Base-by-base conservation (phyloP, 805 yeast species). In the Candida wancherniae region DNA sequence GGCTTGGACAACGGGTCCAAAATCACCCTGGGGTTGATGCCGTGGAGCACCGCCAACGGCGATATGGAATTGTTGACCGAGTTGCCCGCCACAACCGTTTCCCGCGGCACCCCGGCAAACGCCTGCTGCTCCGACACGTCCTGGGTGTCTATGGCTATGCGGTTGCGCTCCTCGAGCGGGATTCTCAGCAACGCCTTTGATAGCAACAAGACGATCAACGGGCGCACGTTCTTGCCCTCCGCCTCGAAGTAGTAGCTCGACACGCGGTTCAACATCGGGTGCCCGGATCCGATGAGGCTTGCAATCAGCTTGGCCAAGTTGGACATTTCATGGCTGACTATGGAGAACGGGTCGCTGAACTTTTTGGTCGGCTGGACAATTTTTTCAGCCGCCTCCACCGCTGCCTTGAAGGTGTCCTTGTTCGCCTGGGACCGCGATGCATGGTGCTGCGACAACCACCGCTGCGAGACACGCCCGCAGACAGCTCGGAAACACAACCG, bases 241-340 rank as follows among this genome's bases (percentile, higher is more conserved):
- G 92, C 84, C 58, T 88, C 95, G 47, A 92, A 92, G 61, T 92
- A 92, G 62, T 92, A 92, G 20, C 86, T 76, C n/a, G 95, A 80
- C 4, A 90, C 95, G 44, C 94, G 71, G 59, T 90, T 88, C 39
- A 90, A 68, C 8, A 92, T 80, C 1, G 97, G 96, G 52, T 90
- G 96, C 2, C 96, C 95, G 0, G 94, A 80, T 1, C 97, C 97
- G 36, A 90, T 80, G 32, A 92, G 67, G 12, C 71, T 64, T 28
- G 95, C 94, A 40, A 90, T 92, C 52, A 87, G 86, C 50, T 75
- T 75, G 16, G 95, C 96, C 49, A 90, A 61, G 20, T 76, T 77
- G 14, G 87, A 78, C 98, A 90, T 90, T 51, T 90, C 98, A 45
- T 81, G 81, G 23, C 94, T 80, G 10, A 92, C 98, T 27, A 90